Evolutionary conservation across 345 rosid species (phyloP).

Genomic region (Turritis glabra): DNA sequence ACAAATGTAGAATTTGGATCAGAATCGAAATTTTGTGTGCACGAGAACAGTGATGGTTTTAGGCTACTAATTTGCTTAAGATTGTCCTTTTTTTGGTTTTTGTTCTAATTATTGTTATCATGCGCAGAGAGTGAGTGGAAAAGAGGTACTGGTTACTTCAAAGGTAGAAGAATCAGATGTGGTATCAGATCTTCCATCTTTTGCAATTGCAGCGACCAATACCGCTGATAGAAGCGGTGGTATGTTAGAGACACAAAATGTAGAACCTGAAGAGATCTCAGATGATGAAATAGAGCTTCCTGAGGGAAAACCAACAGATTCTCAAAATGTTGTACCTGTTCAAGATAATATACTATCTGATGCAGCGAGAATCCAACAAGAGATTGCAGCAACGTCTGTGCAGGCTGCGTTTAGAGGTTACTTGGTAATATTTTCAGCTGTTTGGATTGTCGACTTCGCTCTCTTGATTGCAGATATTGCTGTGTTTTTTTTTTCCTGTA

Average conservation of each 20-base stretch:
- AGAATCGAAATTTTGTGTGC: neutral
- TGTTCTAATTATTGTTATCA: neutral
- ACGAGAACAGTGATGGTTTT: slow-evolving; percentile 1
- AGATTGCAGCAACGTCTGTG: slow-evolving; percentile 75
- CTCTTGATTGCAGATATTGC: slow-evolving; percentile 11
- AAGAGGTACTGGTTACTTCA: slow-evolving; percentile 53
- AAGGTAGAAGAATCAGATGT: slow-evolving; percentile 58
- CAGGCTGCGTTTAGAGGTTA: slow-evolving; percentile 97
- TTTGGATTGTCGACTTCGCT: slow-evolving; percentile 5
- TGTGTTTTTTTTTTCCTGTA: neutral
- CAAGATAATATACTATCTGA: slow-evolving; percentile 40
- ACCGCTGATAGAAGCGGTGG: slow-evolving; percentile 44
- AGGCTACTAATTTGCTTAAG: neutral
- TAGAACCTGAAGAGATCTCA: slow-evolving; percentile 48
- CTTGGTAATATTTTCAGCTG: slow-evolving; percentile 58
- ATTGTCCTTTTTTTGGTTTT: neutral
- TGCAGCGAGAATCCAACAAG: slow-evolving; percentile 56
- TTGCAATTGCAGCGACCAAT: slow-evolving; percentile 37
- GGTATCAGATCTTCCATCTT: slow-evolving; percentile 45
- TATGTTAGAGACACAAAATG: slow-evolving; percentile 43
- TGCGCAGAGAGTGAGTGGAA: slow-evolving; percentile 56
- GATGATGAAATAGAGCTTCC: slow-evolving; percentile 41
- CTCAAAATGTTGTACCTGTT: slow-evolving; percentile 29
- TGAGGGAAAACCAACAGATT: slow-evolving; percentile 42
- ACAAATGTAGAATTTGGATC: neutral